phyloP scores from a whole-genome alignment of 1,284 basidiomycete species.

The Trametes pubescens region DNA sequence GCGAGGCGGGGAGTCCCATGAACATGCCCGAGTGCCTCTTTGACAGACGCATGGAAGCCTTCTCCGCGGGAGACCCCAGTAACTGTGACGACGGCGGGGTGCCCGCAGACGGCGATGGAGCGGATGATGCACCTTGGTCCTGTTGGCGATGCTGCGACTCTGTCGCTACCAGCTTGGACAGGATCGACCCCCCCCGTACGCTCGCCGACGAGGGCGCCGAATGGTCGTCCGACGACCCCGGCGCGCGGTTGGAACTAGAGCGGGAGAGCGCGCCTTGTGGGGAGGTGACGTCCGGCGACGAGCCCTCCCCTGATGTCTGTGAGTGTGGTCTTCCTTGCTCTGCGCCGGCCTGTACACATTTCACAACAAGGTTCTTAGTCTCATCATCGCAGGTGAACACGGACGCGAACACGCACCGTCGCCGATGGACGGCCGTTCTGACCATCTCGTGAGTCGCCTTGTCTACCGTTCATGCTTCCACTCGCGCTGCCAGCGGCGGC shows the following conservation, averaged over 20 bases:
- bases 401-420: constrained; percentile 22
- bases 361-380: neutral
- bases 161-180: constrained; percentile 21
- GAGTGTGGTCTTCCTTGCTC: constrained; percentile 25
- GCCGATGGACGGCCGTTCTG: constrained; percentile 21
- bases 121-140: constrained; percentile 23
- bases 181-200: constrained; percentile 21
- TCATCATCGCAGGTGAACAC: constrained; percentile 2
- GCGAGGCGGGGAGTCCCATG: constrained; percentile 32
- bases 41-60: constrained; percentile 29
- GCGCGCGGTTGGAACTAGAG: constrained; percentile 25
- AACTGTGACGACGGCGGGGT: constrained; percentile 26
- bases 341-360: constrained; percentile 10
- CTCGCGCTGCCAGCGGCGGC: constrained; percentile 27
- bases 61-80: constrained; percentile 30
- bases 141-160: constrained; percentile 30
- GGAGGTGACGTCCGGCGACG: constrained; percentile 28
- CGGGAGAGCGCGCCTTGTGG: constrained; percentile 26
- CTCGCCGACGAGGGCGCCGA: constrained; percentile 27
- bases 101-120: constrained; percentile 16
- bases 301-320: constrained; percentile 25
- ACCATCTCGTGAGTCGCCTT: constrained; percentile 25
- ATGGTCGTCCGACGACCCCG: constrained; percentile 29
- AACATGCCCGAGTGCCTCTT: constrained; percentile 34
- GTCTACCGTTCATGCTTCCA: constrained; percentile 26